phyloP scores from a whole-genome alignment of 2,329 filamentous ascomycete species.

The Clonostachys byssicola region DNA sequence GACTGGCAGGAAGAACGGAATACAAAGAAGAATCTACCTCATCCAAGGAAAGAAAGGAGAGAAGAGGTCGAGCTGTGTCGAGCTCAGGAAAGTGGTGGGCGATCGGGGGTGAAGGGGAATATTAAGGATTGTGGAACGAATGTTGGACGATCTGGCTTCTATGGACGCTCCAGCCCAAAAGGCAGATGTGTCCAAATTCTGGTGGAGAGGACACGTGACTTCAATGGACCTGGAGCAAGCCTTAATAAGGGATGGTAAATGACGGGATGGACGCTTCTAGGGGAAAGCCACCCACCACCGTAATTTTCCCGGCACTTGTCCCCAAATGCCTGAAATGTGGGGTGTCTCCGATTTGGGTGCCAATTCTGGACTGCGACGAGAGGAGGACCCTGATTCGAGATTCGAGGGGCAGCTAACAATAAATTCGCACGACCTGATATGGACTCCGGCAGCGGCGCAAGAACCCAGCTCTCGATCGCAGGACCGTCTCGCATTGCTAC shows the following conservation, averaged over 20 bases:
- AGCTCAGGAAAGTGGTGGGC: conserved; percentile 24
- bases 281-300: conserved; percentile 18
- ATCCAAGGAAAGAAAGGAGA: conserved; percentile 21
- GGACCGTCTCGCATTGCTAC: too few species aligned
- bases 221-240: too few species aligned
- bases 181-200: conserved; percentile 40
- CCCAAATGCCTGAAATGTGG: background rate
- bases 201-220: conserved; percentile 14
- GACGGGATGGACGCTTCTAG: too few species aligned
- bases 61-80: conserved; percentile 25
- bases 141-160: conserved; percentile 40
- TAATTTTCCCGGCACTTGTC: conserved; percentile 6
- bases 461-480: too few species aligned
- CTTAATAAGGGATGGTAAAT: too few species aligned
- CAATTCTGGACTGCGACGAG: too few species aligned
- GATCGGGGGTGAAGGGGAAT: conserved; percentile 13
- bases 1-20: conserved; percentile 16
- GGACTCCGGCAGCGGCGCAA: too few species aligned
- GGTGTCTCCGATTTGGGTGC: background rate
- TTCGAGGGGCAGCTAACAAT: too few species aligned
- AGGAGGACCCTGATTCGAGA: too few species aligned
- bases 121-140: conserved; percentile 17
- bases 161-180: conserved; percentile 18
- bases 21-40: conserved; percentile 22
- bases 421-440: too few species aligned